Percentiles rank a stretch among this genome's conserved stretches.
These are phyloP conservation scores for Euphorbia tirucalli DNA, from an alignment of 345 rosid genomes.

Conservation along the genomic window DNA sequence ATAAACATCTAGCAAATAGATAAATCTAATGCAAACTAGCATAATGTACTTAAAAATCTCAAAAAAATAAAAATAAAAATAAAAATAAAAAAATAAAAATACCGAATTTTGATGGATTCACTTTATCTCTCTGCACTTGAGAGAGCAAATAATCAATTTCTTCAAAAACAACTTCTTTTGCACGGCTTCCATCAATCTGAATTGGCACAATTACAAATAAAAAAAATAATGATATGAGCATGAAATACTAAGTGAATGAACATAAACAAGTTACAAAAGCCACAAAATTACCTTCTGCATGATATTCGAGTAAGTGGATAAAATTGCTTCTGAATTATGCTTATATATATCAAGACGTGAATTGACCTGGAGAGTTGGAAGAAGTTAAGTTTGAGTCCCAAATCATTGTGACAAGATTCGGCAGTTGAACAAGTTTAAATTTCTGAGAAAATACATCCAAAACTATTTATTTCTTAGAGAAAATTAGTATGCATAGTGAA, in stretches of 20 bases:
- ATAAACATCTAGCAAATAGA: background rate
- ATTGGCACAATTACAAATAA: constrained; percentile 7
- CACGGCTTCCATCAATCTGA: constrained; percentile 77
- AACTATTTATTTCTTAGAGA: background rate
- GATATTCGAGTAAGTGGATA: constrained; percentile 56
- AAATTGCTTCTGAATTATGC: constrained; percentile 63
- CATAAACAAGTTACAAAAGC: too few relatives aligned
- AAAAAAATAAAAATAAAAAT: too few relatives aligned
- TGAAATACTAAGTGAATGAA: background rate
- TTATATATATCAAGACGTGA: constrained; percentile 78
- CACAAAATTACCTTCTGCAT: constrained; percentile 51
- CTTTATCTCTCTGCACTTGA: constrained; percentile 43
- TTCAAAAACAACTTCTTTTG: constrained; percentile 61
- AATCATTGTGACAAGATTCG: background rate
- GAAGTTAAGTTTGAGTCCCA: constrained; percentile 10
- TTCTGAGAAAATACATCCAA: background rate
- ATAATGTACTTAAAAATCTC: constrained; percentile 11
- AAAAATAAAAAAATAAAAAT: too few relatives aligned
- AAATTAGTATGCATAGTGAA: too few relatives aligned
- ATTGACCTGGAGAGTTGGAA: constrained; percentile 47
- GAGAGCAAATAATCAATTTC: constrained; percentile 63
- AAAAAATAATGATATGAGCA: constrained; percentile 1
- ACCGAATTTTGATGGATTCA: constrained; percentile 34
- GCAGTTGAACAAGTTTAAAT: background rate
- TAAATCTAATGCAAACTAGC: constrained; percentile 9